Evolutionary conservation across 257 asterid species (phyloP).

Genomic region (Solanum pinnatisectum): DNA sequence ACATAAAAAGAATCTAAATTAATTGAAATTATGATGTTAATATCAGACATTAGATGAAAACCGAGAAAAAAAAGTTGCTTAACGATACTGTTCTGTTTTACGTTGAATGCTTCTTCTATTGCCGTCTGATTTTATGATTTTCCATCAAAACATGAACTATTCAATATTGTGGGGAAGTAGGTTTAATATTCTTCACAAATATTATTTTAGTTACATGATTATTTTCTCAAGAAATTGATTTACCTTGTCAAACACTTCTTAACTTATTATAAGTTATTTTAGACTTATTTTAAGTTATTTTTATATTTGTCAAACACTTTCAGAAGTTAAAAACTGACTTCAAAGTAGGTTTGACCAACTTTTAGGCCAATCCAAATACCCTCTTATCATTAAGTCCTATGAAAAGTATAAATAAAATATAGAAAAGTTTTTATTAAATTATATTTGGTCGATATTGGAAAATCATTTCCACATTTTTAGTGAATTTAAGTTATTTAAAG

Average conservation of each 20-base stretch:
- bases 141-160: background rate
- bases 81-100: background rate
- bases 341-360: too few species aligned
- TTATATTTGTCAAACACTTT: too few species aligned
- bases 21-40: background rate
- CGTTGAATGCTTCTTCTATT: background rate
- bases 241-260: too few species aligned
- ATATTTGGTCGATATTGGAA: background rate
- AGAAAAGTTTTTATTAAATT: background rate
- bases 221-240: background rate
- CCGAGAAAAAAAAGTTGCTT: background rate
- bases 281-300: too few species aligned
- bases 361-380: too few species aligned
- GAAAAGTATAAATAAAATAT: background rate
- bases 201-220: background rate
- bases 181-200: background rate
- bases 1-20: fast-evolving
- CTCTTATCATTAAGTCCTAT: background rate
- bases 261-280: too few species aligned
- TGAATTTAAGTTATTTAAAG: background rate
- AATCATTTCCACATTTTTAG: background rate
- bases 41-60: background rate
- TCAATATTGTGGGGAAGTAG: background rate
- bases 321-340: too few species aligned
- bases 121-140: background rate